phyloP scores from a whole-genome alignment of 495 filamentous ascomycete species.

The Parathielavia hyrcaniae region DNA sequence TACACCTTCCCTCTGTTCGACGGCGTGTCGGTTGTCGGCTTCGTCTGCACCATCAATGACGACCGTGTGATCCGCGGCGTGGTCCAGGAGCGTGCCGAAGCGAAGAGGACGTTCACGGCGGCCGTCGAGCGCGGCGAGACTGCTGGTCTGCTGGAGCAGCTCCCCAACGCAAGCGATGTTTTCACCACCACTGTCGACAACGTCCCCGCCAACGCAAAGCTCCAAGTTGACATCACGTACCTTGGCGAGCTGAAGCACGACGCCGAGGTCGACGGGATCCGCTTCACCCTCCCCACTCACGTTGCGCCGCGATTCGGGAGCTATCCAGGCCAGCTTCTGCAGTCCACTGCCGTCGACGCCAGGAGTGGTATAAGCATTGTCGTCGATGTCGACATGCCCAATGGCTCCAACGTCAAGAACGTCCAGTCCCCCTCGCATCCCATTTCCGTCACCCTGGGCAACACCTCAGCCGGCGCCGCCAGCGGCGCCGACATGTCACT shows the following conservation, averaged over 20 bases:
- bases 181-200: conserved; percentile 62
- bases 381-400: conserved; percentile 54
- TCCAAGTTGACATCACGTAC: conserved; percentile 56
- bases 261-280: conserved; percentile 53
- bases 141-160: conserved; percentile 57
- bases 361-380: conserved; percentile 50
- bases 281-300: conserved; percentile 57
- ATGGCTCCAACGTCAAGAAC: conserved; percentile 48
- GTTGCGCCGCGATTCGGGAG: conserved; percentile 60
- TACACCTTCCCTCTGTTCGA: conserved; percentile 67
- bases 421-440: conserved; percentile 63
- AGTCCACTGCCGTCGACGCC: conserved; percentile 11
- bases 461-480: conserved; percentile 40
- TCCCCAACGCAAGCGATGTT: conserved; percentile 51
- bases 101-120: conserved; percentile 47
- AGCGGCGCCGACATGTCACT: conserved; percentile 44
- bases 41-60: conserved; percentile 50
- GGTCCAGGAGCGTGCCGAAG: conserved; percentile 56
- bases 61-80: conserved; percentile 48
- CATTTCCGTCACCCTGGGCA: conserved; percentile 57
- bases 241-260: conserved; percentile 64
- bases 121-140: conserved; percentile 52
- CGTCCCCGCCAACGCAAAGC: conserved; percentile 47
- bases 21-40: conserved; percentile 58
- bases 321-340: conserved; percentile 31